Base-by-base conservation (phyloP, 2,329 filamentous ascomycete species). In the Pseudogymnoascus verrucosus region DNA sequence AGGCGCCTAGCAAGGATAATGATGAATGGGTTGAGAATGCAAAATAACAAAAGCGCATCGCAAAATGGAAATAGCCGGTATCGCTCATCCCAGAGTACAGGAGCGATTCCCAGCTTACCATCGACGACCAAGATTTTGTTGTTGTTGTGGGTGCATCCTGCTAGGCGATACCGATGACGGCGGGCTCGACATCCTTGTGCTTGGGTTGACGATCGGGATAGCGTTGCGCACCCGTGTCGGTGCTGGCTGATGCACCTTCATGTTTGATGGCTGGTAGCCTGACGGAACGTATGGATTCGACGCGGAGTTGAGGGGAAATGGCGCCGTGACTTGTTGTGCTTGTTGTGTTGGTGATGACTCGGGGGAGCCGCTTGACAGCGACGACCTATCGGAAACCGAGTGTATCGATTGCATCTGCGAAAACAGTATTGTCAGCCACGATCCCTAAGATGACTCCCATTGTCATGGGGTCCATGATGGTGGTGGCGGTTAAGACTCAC, bases 191-290 rank as follows among this genome's bases (percentile, higher is more conserved):
- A 97, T 89, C 73, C 95, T 92, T 64, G 93, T 97, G 70, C 85
- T 90, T 63, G 95, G 95, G 82, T 99, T 96, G 78, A 98, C 91
- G 75, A 99, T 99, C 65, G 93, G 93, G 69, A 98, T 98, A 73
- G 95, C 91, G 76, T 97, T 98, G 77, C 92, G 91, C 64, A 89
- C 86, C 70, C 95, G 90, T 68, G 93, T 91, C 66, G 93, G 91
- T 66, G 93, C 84, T 66, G 93, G 91, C 80, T 97, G 93, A 78
- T 96, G 91, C 67, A 96, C 82, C 80, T 96, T 97, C 71, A 93
- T 71, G 81, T 77, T 86, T 67, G 78, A 77, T 65, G 82, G 85
- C 71, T 89, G 87, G 77, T 84, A 89, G 70, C 81, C 77, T 36
- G 87, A 82, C 62, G 88, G 84, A 63, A 86, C 80, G 71, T 87